Evolutionary conservation across 2,329 filamentous ascomycete genomes (phyloP), one percentile per base, ranked within the genome.

Genomic region (Dothideomycetes sp.): DNA sequence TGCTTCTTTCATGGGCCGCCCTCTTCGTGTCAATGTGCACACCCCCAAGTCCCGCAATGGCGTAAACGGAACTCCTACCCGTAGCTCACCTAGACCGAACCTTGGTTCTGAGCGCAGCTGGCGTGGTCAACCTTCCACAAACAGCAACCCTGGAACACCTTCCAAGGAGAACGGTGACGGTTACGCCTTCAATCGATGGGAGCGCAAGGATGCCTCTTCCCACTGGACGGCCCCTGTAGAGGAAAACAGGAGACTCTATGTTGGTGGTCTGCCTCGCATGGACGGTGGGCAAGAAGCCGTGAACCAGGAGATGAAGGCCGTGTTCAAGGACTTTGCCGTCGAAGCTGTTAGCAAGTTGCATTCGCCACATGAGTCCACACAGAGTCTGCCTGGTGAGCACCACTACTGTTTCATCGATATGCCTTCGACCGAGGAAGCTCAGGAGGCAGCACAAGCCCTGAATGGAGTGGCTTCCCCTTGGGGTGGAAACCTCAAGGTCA

Each of bases 1-100:
- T 13, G 64, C 63, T 15, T 61, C 67, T 10, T 62, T 84, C 22
- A 66, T 73, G 11, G 73, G 73, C 18, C 70, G 80, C 6, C 63
- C 70, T 1, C 60, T 84, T 39, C 80, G 76, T 56, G 73, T 83
- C 48, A 77, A 78, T 19, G 46, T 46, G 22, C 51, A 54, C 29
- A 51, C 51, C 12, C 27, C 41, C 39, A 35, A 24, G 28, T 27
- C 34, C n/a, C 34, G 35, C 13, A 20, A 22, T n/a, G 42, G 42
- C 5, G 29, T 22, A 25, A 40, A 33, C 22, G 29, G 37, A 12
- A 35, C 32, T 25, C 35, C 35, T 22, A 6, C 30, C 11, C 29
- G 29, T 18, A 16, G n/a, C 11, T 20, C 34, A 19, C 37, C 42
- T 11, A 31, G 35, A 16, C 34, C 42, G 10, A 28, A 28, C 6